A percentile compares a stretch with the other conserved stretches of the same genome.
These are phyloP conservation scores for Lepiota venenata DNA, from an alignment of 768 basidiomycete genomes.

Conservation along the genomic window DNA sequence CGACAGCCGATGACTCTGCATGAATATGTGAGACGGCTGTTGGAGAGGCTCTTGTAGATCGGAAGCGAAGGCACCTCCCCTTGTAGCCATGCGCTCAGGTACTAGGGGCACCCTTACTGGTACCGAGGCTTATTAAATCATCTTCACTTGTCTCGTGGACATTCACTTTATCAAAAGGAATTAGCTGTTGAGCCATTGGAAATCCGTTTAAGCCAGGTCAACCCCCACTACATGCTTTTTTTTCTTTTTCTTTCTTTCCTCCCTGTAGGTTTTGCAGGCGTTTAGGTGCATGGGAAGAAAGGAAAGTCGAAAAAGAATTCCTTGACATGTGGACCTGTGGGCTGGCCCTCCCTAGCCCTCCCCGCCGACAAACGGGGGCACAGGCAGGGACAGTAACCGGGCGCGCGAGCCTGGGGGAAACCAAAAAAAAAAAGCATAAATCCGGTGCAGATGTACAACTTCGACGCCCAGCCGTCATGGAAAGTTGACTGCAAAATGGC, in stretches of 20 bases:
- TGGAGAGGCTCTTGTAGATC: not conserved
- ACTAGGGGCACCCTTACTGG: too few relatives aligned
- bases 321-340: conserved; percentile 3
- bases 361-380: not conserved
- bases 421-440: too few relatives aligned
- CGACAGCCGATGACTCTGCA: too few relatives aligned
- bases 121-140: too few relatives aligned
- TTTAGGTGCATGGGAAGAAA: conserved; percentile 5
- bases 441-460: too few relatives aligned
- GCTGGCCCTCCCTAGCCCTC: not conserved
- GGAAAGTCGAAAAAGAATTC: conserved; percentile 8
- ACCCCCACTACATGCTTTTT: not conserved
- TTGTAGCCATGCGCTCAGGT: not conserved
- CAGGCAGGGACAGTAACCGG: not conserved
- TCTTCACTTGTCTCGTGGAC: too few relatives aligned
- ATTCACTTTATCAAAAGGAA: not conserved
- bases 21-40: not conserved
- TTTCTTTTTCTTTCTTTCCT: not conserved
- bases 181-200: not conserved
- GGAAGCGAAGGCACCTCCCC: not conserved
- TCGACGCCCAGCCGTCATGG: too few relatives aligned
- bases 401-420: not conserved
- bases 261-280: not conserved
- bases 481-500: too few relatives aligned
- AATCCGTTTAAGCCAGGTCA: not conserved